These are phyloP conservation scores for Echinochloa phyllopogon DNA, from an alignment of 176 grass and related monocot genomes.

Conservation along the genomic window DNA sequence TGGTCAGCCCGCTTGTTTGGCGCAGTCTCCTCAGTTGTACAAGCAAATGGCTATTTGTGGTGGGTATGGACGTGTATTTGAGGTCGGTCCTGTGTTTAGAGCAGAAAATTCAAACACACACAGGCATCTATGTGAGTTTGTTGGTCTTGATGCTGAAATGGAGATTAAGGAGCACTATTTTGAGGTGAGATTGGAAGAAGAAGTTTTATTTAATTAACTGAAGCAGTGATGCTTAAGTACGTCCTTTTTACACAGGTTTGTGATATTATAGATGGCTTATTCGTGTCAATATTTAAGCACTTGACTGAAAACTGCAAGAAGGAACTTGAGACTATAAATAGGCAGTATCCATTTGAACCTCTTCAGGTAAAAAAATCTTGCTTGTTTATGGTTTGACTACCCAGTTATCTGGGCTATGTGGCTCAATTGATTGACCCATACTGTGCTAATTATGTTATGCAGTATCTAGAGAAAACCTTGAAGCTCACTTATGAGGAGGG, in stretches of 20 bases:
- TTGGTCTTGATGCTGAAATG: slow-evolving; percentile 97
- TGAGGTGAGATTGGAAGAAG: slow-evolving; percentile 57
- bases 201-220: background rate
- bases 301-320: slow-evolving; percentile 74
- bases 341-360: slow-evolving; percentile 86
- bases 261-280: slow-evolving; percentile 85
- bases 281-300: slow-evolving; percentile 92
- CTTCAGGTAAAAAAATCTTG: slow-evolving; percentile 62
- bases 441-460: slow-evolving; percentile 46
- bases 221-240: background rate
- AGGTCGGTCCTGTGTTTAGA: slow-evolving; percentile 86
- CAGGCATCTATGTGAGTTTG: slow-evolving; percentile 93
- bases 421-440: background rate
- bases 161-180: slow-evolving; percentile 98
- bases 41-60: slow-evolving; percentile 91
- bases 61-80: slow-evolving; percentile 86
- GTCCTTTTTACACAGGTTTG: slow-evolving; percentile 65
- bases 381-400: slow-evolving; percentile 9
- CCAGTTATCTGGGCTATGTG: slow-evolving; percentile 5
- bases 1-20: slow-evolving; percentile 89
- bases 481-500: slow-evolving; percentile 84
- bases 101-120: slow-evolving; percentile 93
- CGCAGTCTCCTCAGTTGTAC: slow-evolving; percentile 84
- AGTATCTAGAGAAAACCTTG: slow-evolving; percentile 92
- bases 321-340: slow-evolving; percentile 88